Conservation (phyloP, 352 stramenopile species). For the Aphanomyces euteiches region DNA sequence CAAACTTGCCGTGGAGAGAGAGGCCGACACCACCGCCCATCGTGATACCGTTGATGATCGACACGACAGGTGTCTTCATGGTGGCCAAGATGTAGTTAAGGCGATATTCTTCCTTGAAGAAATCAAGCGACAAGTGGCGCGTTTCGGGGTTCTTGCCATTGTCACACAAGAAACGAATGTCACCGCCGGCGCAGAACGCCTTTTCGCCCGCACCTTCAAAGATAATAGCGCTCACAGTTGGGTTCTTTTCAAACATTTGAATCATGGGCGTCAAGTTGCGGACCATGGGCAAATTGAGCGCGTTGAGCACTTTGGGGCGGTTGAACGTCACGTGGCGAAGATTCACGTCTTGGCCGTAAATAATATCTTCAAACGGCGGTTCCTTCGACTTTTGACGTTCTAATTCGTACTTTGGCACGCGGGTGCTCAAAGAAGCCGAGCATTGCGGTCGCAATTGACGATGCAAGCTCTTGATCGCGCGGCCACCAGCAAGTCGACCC, state of each 20-base stretch:
- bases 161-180: slow-evolving; percentile 90
- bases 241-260: slow-evolving; percentile 71
- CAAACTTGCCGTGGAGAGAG: slow-evolving; percentile 95
- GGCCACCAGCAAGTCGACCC: slow-evolving; percentile 13
- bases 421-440: background rate
- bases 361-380: slow-evolving; percentile 55
- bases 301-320: slow-evolving; percentile 89
- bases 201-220: slow-evolving; percentile 78
- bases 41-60: slow-evolving; percentile 96
- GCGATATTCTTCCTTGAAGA: slow-evolving; percentile 95
- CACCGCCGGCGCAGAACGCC: slow-evolving; percentile 94
- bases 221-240: slow-evolving; percentile 73
- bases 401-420: slow-evolving; percentile 15
- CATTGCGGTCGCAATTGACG: slow-evolving; percentile 12
- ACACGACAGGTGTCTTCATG: slow-evolving; percentile 86
- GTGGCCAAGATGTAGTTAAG: slow-evolving; percentile 89
- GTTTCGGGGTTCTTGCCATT: slow-evolving; percentile 68
- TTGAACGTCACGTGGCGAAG: slow-evolving; percentile 87
- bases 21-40: slow-evolving; percentile 98
- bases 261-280: slow-evolving; percentile 85
- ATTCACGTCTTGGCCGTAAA: slow-evolving; percentile 72
- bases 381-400: slow-evolving; percentile 27
- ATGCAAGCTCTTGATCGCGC: slow-evolving; percentile 17
- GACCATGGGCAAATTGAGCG: slow-evolving; percentile 89
- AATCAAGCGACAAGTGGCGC: slow-evolving; percentile 75